These are phyloP conservation scores for Psidium guajava DNA, from an alignment of 345 rosid genomes.

Conservation along the genomic window DNA sequence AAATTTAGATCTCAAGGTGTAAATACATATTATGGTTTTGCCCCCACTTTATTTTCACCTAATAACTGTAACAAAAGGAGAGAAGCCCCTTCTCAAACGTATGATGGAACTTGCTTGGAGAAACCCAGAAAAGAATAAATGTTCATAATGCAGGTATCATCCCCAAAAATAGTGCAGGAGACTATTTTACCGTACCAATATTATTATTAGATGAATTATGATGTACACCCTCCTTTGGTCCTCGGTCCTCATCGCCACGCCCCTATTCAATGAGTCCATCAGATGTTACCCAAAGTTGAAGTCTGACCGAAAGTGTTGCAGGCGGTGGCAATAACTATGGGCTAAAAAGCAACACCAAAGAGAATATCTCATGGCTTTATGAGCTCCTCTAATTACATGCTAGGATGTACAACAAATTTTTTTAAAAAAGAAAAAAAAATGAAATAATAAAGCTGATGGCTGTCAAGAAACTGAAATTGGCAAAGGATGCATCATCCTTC, in stretches of 20 bases:
- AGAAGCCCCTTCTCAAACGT: not conserved
- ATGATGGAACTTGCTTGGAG: not conserved
- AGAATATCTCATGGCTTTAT: not conserved
- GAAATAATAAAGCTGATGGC: not conserved
- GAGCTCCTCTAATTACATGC: not conserved
- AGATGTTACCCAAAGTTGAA: not conserved
- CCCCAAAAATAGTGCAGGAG: not conserved
- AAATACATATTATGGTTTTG: not conserved
- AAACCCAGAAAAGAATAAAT: not conserved
- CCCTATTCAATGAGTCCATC: not conserved
- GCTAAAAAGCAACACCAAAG: not conserved
- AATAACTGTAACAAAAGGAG: not conserved
- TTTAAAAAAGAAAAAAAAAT: no score
- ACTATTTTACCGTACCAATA: not conserved
- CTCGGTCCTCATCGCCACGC: not conserved
- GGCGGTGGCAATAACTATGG: not conserved
- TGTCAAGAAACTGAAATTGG: not conserved
- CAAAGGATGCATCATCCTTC: not conserved
- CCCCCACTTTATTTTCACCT: not conserved
- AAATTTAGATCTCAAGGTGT: not conserved
- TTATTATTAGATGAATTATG: not conserved
- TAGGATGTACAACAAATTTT: not conserved
- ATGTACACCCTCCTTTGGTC: not conserved
- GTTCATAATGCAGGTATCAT: not conserved
- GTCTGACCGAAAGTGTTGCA: not conserved